A percentile compares a stretch with the other conserved stretches of the same genome.
These are phyloP conservation scores for Salix suchowensis DNA, from an alignment of 345 rosid genomes.

Conservation along the genomic window DNA sequence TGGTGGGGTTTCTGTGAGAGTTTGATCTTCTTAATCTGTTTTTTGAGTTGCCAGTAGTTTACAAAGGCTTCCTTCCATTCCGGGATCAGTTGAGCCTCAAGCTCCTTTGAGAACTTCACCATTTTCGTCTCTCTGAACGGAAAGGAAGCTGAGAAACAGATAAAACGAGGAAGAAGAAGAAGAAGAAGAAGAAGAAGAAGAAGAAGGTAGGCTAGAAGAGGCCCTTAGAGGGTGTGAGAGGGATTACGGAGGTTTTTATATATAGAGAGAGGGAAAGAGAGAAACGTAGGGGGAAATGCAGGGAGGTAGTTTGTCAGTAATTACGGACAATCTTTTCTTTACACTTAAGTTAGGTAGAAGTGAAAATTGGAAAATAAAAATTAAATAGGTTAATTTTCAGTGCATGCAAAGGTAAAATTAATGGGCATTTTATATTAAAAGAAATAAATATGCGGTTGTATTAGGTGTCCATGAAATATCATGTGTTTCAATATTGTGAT, in stretches of 20 bases:
- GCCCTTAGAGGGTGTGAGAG: constrained; percentile 21
- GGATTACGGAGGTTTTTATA: constrained; percentile 29
- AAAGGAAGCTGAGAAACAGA: neutral
- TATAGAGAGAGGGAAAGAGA: constrained; percentile 17
- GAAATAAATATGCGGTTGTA: too few species aligned
- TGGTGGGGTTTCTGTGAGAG: constrained; percentile 43
- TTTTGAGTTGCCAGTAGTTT: constrained; percentile 82
- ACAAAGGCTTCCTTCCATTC: constrained; percentile 98
- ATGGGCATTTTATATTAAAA: too few species aligned
- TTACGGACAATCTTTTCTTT: too few species aligned
- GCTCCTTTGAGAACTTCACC: constrained; percentile 98
- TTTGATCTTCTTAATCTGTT: constrained; percentile 75
- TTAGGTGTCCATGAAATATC: too few species aligned
- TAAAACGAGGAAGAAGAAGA: neutral
- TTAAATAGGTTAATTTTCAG: too few species aligned
- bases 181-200: neutral
- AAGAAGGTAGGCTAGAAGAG: neutral
- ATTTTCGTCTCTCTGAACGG: constrained; percentile 28
- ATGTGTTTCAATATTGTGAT: too few species aligned
- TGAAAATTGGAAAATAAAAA: too few species aligned
- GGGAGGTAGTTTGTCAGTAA: neutral
- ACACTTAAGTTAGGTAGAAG: too few species aligned
- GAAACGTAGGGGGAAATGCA: constrained; percentile 8
- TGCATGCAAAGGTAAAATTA: too few species aligned
- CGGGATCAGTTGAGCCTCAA: constrained; percentile 93